These are phyloP conservation scores for Trametes gibbosa DNA, from an alignment of 768 basidiomycete species.

Conservation along the genomic window DNA sequence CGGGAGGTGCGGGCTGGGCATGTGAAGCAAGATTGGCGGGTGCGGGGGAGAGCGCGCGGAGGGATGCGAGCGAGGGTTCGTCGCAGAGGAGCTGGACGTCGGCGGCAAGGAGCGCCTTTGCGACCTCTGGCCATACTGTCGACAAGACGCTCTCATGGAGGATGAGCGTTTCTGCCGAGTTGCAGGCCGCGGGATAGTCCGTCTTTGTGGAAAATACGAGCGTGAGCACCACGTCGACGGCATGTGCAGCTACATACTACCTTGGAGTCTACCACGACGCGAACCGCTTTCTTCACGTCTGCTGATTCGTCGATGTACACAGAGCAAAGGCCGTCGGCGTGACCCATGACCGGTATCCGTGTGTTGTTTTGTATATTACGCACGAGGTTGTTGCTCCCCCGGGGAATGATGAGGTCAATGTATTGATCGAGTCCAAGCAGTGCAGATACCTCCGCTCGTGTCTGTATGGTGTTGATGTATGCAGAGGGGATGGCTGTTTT, in stretches of 20 bases:
- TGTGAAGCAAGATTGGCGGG: conserved; percentile 41
- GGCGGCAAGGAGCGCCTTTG: conserved; percentile 61
- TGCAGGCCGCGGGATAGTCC: conserved; percentile 96
- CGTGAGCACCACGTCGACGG: not conserved
- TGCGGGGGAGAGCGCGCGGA: conserved; percentile 38
- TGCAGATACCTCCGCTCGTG: conserved; percentile 85
- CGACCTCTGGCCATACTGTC: conserved; percentile 81
- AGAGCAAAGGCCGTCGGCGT: conserved; percentile 93
- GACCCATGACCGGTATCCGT: conserved; percentile 97
- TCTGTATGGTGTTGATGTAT: conserved; percentile 91
- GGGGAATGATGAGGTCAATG: conserved; percentile 95
- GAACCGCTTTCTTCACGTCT: conserved; percentile 71
- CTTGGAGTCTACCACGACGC: conserved; percentile 89
- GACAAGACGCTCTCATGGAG: conserved; percentile 71
- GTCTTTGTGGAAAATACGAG: conserved; percentile 44
- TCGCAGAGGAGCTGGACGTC: conserved; percentile 84
- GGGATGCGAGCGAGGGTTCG: conserved; percentile 51
- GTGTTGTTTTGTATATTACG: conserved; percentile 85
- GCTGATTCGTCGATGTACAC: conserved; percentile 88
- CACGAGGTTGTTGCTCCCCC: conserved; percentile 91
- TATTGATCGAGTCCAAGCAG: conserved; percentile 84
- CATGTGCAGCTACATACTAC: conserved; percentile 39
- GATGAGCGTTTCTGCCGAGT: conserved; percentile 86
- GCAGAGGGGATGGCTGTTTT: conserved; percentile 70
- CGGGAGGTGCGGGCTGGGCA: conserved; percentile 51